A percentile compares a stretch with the other conserved stretches of the same genome.
Conservation (phyloP, 2,329 filamentous ascomycete genomes). For the Claviceps quebecensis region DNA sequence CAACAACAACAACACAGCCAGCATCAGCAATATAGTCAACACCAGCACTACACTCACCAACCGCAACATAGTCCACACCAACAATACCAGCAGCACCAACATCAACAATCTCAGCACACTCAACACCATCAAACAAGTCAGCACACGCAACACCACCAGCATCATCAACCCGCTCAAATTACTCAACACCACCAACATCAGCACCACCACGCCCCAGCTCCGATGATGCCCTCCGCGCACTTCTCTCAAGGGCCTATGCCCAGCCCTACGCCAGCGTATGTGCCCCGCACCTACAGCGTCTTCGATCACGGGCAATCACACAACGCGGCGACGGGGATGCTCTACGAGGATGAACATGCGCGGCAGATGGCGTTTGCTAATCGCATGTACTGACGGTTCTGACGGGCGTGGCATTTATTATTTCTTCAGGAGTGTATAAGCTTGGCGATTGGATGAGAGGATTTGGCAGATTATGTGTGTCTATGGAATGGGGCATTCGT, state of each 20-base stretch:
- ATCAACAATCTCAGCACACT: not conserved
- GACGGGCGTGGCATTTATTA: too few relatives aligned
- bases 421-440: too few relatives aligned
- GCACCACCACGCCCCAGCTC: slow-evolving; percentile 8
- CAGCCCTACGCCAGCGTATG: slow-evolving; percentile 18
- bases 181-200: not conserved
- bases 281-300: slow-evolving; percentile 26
- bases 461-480: too few relatives aligned
- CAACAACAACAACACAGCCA: not conserved
- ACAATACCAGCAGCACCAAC: not conserved
- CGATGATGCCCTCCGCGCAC: slow-evolving; percentile 15
- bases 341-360: slow-evolving; percentile 31
- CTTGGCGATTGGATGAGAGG: too few relatives aligned
- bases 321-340: slow-evolving; percentile 16
- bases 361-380: slow-evolving; percentile 28
- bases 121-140: not conserved
- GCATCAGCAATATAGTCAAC: not conserved
- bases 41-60: not conserved
- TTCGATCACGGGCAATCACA: slow-evolving; percentile 31
- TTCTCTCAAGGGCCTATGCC: slow-evolving; percentile 12
- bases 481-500: too few relatives aligned
- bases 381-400: slow-evolving; percentile 25
- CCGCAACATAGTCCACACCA: not conserved
- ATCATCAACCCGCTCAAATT: not conserved
- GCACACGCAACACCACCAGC: not conserved